A percentile compares a stretch with the other conserved stretches of the same genome.
Evolutionary conservation across 2,329 filamentous ascomycete genomes (phyloP).

Genomic region (Trichocomaceae sp.): DNA sequence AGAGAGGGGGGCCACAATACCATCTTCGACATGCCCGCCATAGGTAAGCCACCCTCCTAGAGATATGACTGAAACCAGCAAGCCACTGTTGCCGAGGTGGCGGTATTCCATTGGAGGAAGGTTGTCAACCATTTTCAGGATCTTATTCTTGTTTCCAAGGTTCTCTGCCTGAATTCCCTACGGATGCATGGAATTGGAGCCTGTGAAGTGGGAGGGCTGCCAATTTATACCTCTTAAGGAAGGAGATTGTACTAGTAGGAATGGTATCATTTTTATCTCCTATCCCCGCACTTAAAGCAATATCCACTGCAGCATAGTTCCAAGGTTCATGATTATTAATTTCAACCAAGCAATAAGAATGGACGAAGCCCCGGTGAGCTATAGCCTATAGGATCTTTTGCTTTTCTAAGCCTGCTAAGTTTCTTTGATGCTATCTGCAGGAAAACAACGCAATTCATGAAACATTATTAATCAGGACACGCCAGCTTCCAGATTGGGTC

Average conservation of each 20-base stretch:
- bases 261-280: too few species aligned
- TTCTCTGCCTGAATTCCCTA: background rate
- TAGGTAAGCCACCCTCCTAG: constrained; percentile 61
- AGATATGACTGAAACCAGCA: constrained; percentile 67
- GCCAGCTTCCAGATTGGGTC: background rate
- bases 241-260: background rate
- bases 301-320: too few species aligned
- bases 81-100: constrained; percentile 62
- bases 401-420: background rate
- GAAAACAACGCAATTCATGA: background rate
- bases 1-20: constrained; percentile 34
- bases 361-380: background rate
- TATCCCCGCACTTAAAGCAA: background rate
- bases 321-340: background rate
- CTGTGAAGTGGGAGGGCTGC: background rate
- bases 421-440: background rate
- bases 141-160: background rate
- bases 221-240: background rate
- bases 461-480: background rate
- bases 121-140: constrained; percentile 19
- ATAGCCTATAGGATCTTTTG: background rate
- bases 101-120: constrained; percentile 57
- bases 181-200: background rate
- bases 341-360: background rate
- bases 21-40: constrained; percentile 63